phyloP scores from a whole-genome alignment of 139 green algal genomes.

The Ettlia oleoabundans region DNA sequence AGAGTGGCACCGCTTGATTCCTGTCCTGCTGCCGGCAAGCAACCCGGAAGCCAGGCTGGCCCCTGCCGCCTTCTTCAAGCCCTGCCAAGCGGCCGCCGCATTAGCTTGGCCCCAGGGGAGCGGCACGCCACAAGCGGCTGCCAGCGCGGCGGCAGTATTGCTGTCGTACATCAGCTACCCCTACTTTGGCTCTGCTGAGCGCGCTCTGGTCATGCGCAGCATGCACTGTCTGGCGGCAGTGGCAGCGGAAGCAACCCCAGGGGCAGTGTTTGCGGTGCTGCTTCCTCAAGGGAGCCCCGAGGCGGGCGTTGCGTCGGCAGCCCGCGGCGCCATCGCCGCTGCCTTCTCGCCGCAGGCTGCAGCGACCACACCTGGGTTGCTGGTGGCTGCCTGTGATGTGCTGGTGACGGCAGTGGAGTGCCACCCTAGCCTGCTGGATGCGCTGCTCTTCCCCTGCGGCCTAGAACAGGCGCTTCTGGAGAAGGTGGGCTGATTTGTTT shows the following conservation, averaged over 20 bases:
- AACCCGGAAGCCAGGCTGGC: not conserved
- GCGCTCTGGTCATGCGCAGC: slow-evolving; percentile 30
- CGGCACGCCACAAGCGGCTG: not conserved
- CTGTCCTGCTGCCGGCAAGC: slow-evolving; percentile 30
- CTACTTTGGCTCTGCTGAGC: slow-evolving; percentile 35
- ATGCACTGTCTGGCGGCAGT: slow-evolving; percentile 30
- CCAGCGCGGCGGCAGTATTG: slow-evolving; percentile 44
- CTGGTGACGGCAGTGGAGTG: slow-evolving; percentile 45
- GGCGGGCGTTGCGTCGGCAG: slow-evolving; percentile 12
- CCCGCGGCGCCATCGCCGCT: slow-evolving; percentile 6
- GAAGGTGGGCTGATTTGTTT: too few relatives aligned
- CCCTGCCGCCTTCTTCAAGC: slow-evolving; percentile 34
- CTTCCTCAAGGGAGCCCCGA: slow-evolving; percentile 17
- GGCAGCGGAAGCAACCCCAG: slow-evolving; percentile 2
- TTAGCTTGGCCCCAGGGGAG: not conserved
- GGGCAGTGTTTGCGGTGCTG: slow-evolving; percentile 12
- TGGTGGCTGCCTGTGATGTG: slow-evolving; percentile 51
- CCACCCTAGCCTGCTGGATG: slow-evolving; percentile 59
- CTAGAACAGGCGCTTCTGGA: slow-evolving; percentile 45
- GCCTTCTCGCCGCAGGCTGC: slow-evolving; percentile 15
- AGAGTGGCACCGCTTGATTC: slow-evolving; percentile 57
- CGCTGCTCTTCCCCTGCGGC: slow-evolving; percentile 57
- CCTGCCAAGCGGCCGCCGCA: not conserved
- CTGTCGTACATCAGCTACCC: slow-evolving; percentile 52
- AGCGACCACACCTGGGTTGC: slow-evolving; percentile 8